These are phyloP conservation scores for Coffea canephora DNA, from an alignment of 257 asterid genomes.

Conservation along the genomic window DNA sequence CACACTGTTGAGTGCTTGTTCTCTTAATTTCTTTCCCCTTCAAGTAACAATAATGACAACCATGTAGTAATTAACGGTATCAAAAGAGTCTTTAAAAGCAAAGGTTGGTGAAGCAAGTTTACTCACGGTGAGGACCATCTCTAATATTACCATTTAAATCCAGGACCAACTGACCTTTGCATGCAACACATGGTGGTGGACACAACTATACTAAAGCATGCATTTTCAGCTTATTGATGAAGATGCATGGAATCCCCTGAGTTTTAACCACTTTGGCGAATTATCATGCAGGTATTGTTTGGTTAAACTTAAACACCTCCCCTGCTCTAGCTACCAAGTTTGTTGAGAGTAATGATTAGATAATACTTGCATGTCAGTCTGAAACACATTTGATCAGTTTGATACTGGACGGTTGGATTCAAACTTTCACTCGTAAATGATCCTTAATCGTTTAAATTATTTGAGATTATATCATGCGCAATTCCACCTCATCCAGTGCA, in stretches of 20 bases:
- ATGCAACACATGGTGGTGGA: slow-evolving; percentile 23
- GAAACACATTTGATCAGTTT: not conserved
- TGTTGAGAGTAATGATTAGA: slow-evolving; percentile 12
- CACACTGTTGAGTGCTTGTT: not conserved
- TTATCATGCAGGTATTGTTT: not conserved
- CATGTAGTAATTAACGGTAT: too few relatives aligned
- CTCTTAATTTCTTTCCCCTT: too few relatives aligned
- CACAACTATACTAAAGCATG: slow-evolving; percentile 7
- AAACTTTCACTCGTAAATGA: not conserved
- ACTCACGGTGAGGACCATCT: slow-evolving; percentile 19
- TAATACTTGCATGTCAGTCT: not conserved
- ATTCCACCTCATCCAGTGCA: not conserved
- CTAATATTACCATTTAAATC: slow-evolving; percentile 12
- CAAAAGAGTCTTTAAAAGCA: slow-evolving; percentile 1
- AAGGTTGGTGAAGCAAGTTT: slow-evolving; percentile 11
- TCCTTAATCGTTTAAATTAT: not conserved
- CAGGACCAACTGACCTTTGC: slow-evolving; percentile 11
- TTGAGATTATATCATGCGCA: not conserved
- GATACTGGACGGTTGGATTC: not conserved
- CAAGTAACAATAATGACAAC: too few relatives aligned
- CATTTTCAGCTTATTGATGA: slow-evolving; percentile 5
- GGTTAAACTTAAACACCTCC: not conserved
- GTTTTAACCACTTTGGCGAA: not conserved
- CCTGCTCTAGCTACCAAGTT: not conserved
- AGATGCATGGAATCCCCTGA: not conserved